A percentile compares a stretch with the other conserved stretches of the same genome.
Conservation (phyloP, 441 rosid species). For the Adansonia gregorii region DNA sequence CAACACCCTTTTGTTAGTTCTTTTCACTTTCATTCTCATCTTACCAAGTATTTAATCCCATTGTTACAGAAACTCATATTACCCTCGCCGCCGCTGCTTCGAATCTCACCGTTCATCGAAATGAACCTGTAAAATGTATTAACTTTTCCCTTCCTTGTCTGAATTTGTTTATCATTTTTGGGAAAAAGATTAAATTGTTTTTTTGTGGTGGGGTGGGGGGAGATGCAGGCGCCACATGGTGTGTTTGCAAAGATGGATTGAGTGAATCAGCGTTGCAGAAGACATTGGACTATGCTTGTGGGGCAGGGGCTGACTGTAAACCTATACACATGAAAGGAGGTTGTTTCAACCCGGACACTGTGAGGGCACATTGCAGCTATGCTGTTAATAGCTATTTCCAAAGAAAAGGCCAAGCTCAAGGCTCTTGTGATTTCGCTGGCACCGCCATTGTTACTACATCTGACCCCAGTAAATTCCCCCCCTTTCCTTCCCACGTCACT, state of each 20-base stretch:
- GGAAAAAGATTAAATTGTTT: too few relatives aligned
- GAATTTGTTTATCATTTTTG: too few relatives aligned
- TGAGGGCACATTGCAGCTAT: slow-evolving; percentile 64
- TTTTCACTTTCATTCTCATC: not conserved
- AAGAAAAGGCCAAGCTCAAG: slow-evolving; percentile 59
- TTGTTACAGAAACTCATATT: too few relatives aligned
- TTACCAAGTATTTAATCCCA: not conserved
- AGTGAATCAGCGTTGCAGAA: slow-evolving; percentile 59
- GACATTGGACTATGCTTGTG: slow-evolving; percentile 74
- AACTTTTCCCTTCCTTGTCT: too few relatives aligned
- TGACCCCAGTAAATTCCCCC: slow-evolving; percentile 67
- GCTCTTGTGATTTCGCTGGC: slow-evolving; percentile 66
- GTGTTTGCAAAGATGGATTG: slow-evolving; percentile 73
- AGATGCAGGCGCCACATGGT: slow-evolving; percentile 63
- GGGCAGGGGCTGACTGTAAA: slow-evolving; percentile 70
- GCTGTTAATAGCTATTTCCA: slow-evolving; percentile 77
- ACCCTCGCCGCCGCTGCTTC: too few relatives aligned
- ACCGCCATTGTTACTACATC: slow-evolving; percentile 51
- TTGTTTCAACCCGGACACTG: slow-evolving; percentile 64
- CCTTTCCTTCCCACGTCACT: not conserved
- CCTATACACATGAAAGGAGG: slow-evolving; percentile 48
- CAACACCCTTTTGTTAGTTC: not conserved
- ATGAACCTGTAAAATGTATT: too few relatives aligned
- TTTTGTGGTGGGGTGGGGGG: not conserved
- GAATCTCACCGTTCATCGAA: not conserved